Evolutionary conservation across 306 rosid species (phyloP), one percentile per base, ranked within the genome.

Genomic region (Quercus alba): DNA sequence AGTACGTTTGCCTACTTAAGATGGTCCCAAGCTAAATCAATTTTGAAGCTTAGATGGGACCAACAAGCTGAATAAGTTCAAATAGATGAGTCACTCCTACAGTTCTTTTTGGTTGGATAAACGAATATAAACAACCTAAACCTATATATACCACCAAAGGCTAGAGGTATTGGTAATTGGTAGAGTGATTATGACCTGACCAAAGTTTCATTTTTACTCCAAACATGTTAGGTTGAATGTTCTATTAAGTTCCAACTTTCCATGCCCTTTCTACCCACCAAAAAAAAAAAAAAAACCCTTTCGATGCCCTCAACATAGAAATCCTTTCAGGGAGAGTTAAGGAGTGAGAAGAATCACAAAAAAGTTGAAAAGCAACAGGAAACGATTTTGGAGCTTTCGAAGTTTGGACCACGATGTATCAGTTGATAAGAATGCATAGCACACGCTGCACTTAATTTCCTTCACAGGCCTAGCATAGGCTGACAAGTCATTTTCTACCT

Each of bases 401-500:
- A 15, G 21, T 49, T 12, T 46, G 52, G 79, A 58, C 56, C 56
- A 33, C 56, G 5, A 12, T 15, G 14, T 33, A 11, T 52, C 19
- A 4, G 5, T 19, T 28, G 13, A 17, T 35, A 62, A 21, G 44
- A 68, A 38, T 21, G 73, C 25, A 26, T 25, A 52, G 41, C 59
- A 26, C 51, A 35, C n/a, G 13, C 23, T 35, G 31, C 38, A 31
- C 73, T 10, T 14, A 73, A 56, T 20, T 71, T 73, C 28, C 26
- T n/a, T 54, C 28, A 17, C 71, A 61, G 78, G 69, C 58, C 85
- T 74, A 56, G 14, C 5, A 4, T 41, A 10, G 69, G 44, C 21
- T 81, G 82, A 62, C 28, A 73, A 18, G 86, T 84, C 88, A 30
- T 56, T 87, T 78, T 87, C 83, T 61, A 3, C 13, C 57, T 44